Conservation (phyloP, 73 alveolate species). For the Blepharisma japonicum region DNA sequence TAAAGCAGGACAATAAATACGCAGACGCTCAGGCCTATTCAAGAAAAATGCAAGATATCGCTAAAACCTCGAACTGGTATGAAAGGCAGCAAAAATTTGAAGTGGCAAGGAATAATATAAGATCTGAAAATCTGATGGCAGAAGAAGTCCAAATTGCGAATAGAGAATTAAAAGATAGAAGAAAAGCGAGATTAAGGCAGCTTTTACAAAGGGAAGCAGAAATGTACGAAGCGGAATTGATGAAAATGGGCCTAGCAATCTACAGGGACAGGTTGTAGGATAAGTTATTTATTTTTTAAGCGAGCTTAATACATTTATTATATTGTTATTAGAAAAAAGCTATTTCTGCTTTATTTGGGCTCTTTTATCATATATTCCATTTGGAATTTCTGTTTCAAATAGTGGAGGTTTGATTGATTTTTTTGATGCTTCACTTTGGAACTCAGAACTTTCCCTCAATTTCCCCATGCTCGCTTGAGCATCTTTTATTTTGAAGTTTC, state of each 20-base stretch:
- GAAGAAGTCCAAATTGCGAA: constrained; percentile 51
- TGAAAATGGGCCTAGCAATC: constrained; percentile 55
- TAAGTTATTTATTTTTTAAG: too few relatives aligned
- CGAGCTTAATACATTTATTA: too few relatives aligned
- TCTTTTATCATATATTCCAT: too few relatives aligned
- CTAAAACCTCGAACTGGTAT: constrained; percentile 66
- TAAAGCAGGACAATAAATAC: constrained; percentile 19
- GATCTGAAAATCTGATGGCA: constrained; percentile 41
- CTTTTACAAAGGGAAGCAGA: constrained; percentile 50
- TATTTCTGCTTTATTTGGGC: too few relatives aligned
- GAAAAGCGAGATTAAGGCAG: constrained; percentile 51
- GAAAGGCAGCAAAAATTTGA: constrained; percentile 59
- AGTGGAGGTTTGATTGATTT: too few relatives aligned
- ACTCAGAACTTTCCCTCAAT: too few relatives aligned
- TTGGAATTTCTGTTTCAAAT: too few relatives aligned
- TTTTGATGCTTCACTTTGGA: too few relatives aligned
- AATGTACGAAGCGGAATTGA: constrained; percentile 53
- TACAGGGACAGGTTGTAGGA: constrained; percentile 48
- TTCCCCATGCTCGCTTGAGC: too few relatives aligned
- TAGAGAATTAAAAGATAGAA: constrained; percentile 45
- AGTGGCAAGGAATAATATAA: constrained; percentile 55
- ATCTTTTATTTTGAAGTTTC: too few relatives aligned
- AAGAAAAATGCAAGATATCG: constrained; percentile 55
- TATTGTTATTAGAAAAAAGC: too few relatives aligned
- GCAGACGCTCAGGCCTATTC: constrained; percentile 13